Evolutionary conservation across 2,329 filamentous ascomycete genomes (phyloP).

Genomic region (Microdochium bolleyi): DNA sequence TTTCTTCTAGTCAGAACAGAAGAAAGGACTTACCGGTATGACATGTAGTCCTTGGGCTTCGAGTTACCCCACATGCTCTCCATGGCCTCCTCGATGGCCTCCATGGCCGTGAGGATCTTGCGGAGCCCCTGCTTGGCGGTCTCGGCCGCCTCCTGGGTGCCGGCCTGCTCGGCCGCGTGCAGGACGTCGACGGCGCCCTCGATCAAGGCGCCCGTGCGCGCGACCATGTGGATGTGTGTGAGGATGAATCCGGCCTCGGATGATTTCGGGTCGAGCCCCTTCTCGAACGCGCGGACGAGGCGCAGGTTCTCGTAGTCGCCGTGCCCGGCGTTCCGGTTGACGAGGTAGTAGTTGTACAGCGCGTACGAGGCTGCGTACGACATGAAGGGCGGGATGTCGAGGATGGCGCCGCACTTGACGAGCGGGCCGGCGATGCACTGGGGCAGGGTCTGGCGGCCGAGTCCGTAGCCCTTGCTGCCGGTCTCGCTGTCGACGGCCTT

Average conservation of each 20-base stretch:
- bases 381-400: conserved; percentile 70
- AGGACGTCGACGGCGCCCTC: conserved; percentile 50
- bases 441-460: conserved; percentile 68
- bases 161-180: conserved; percentile 8
- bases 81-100: conserved; percentile 71
- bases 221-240: conserved; percentile 93
- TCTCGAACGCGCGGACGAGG: conserved; percentile 84
- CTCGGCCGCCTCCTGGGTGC: conserved; percentile 13
- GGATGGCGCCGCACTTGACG: conserved; percentile 78
- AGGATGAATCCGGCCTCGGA: conserved; percentile 96
- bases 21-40: neutral
- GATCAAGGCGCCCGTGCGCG: conserved; percentile 72
- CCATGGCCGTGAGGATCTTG: conserved; percentile 54
- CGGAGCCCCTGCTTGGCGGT: conserved; percentile 57
- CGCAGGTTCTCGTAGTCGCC: conserved; percentile 60
- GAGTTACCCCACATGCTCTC: conserved; percentile 89
- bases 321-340: conserved; percentile 47
- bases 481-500: neutral
- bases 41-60: conserved; percentile 71
- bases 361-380: conserved; percentile 68
- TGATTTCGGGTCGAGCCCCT: conserved; percentile 75
- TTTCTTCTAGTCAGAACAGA: neutral
- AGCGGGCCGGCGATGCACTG: conserved; percentile 72
- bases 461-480: conserved; percentile 47
- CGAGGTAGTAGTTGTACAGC: conserved; percentile 58